Percentiles rank a stretch among this genome's conserved stretches.
phyloP scores from a whole-genome alignment of 495 filamentous ascomycete genomes.

The Penicillium pancosmium region DNA sequence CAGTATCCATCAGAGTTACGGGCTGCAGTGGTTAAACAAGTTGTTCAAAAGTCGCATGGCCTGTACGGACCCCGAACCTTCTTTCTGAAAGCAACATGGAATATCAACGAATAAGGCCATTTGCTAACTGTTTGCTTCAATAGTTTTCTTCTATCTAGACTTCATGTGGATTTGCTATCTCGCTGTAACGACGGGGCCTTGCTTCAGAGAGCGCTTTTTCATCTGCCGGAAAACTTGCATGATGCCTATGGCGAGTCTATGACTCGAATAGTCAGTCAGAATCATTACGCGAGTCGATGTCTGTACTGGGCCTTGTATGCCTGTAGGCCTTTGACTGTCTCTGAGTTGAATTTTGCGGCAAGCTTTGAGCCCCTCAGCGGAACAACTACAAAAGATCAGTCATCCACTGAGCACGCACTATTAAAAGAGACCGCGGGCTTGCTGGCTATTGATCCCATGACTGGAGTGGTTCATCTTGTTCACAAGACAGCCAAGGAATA shows the following conservation, averaged over 20 bases:
- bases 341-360: slow-evolving; percentile 28
- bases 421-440: slow-evolving; percentile 25
- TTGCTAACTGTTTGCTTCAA: neutral
- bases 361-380: neutral
- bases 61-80: slow-evolving; percentile 22
- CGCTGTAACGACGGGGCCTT: slow-evolving; percentile 26
- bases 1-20: too few relatives aligned
- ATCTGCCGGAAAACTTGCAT: slow-evolving; percentile 34
- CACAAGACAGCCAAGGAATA: slow-evolving; percentile 40
- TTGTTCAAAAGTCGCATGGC: slow-evolving; percentile 30
- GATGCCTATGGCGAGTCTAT: slow-evolving; percentile 41
- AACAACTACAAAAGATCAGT: neutral
- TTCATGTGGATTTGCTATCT: slow-evolving; percentile 34
- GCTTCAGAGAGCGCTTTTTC: slow-evolving; percentile 28
- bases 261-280: slow-evolving; percentile 33
- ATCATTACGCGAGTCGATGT: slow-evolving; percentile 21
- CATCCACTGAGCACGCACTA: slow-evolving; percentile 23
- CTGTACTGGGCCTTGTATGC: slow-evolving; percentile 39
- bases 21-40: neutral
- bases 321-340: slow-evolving; percentile 27
- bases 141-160: slow-evolving; percentile 36
- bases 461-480: slow-evolving; percentile 30
- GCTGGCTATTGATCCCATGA: slow-evolving; percentile 28
- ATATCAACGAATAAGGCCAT: neutral
- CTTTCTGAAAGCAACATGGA: neutral